phyloP scores from a whole-genome alignment of 2,329 filamentous ascomycete genomes.

The Dichotomopilus funicola region DNA sequence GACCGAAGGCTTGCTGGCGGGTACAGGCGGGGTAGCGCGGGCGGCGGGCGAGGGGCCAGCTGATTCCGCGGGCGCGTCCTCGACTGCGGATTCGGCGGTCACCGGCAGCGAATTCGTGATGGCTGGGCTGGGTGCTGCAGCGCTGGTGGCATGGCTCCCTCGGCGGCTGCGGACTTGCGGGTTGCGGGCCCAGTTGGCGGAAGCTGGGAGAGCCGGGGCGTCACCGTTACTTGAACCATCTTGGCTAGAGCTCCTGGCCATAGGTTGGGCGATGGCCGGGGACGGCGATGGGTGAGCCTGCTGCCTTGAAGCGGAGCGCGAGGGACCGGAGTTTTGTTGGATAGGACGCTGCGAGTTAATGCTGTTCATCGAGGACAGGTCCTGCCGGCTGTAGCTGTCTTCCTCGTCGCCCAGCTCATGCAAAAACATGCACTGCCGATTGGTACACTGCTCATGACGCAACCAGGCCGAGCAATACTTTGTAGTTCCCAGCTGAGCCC shows the following conservation, averaged over 20 bases:
- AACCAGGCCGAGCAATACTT: slow-evolving; percentile 98
- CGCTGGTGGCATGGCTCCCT: slow-evolving; percentile 75
- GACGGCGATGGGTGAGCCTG: slow-evolving; percentile 38
- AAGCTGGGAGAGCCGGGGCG: slow-evolving; percentile 83
- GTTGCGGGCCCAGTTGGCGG: slow-evolving; percentile 84
- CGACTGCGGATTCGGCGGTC: slow-evolving; percentile 41
- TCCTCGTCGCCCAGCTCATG: slow-evolving; percentile 98
- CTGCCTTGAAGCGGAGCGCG: slow-evolving; percentile 49
- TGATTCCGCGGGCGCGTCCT: slow-evolving; percentile 27
- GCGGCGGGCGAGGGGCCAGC: slow-evolving; percentile 3
- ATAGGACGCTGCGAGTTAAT: slow-evolving; percentile 71
- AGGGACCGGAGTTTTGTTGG: slow-evolving; percentile 40
- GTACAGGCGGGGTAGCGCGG: slow-evolving; percentile 1
- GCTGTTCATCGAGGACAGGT: slow-evolving; percentile 90
- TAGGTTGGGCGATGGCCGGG: slow-evolving; percentile 48
- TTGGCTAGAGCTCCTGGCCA: slow-evolving; percentile 71
- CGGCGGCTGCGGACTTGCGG: slow-evolving; percentile 59
- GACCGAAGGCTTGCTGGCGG: neutral
- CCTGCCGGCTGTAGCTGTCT: slow-evolving; percentile 91
- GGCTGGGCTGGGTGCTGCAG: slow-evolving; percentile 75
- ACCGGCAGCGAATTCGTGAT: slow-evolving; percentile 54
- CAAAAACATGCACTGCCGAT: slow-evolving; percentile 95
- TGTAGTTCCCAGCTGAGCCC: slow-evolving; percentile 78
- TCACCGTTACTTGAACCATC: slow-evolving; percentile 71
- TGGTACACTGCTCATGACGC: slow-evolving; percentile 88